These are phyloP conservation scores for Tetrapisispora pingtungensis DNA, from an alignment of 805 yeast genomes.

Conservation along the genomic window DNA sequence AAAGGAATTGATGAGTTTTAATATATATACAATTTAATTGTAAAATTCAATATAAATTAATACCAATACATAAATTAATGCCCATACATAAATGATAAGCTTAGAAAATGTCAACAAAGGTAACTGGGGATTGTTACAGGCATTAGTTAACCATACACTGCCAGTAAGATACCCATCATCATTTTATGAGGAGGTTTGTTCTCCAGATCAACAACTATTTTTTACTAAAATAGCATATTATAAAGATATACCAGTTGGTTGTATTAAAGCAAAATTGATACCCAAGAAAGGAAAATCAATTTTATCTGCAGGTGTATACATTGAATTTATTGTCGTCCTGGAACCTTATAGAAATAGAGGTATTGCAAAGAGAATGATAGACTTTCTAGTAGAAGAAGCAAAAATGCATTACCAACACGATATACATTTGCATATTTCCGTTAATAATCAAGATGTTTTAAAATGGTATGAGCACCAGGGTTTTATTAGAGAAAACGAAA, in stretches of 20 bases:
- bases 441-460: slow-evolving; percentile 33
- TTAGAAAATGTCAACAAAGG: slow-evolving; percentile 21
- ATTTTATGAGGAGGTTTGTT: slow-evolving; percentile 19
- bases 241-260: slow-evolving; percentile 76
- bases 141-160: slow-evolving; percentile 11
- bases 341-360: slow-evolving; percentile 52
- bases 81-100: slow-evolving; percentile 3
- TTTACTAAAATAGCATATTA: slow-evolving; percentile 39
- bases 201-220: slow-evolving; percentile 8
- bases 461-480: slow-evolving; percentile 46
- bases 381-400: slow-evolving; percentile 48
- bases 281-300: slow-evolving; percentile 31
- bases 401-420: slow-evolving; percentile 34
- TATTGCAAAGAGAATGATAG: slow-evolving; percentile 50
- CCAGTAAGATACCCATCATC: slow-evolving; percentile 15
- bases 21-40: no score
- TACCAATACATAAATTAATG: no score
- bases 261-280: slow-evolving; percentile 48
- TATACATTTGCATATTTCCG: slow-evolving; percentile 43
- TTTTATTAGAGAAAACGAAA: slow-evolving; percentile 32
- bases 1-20: no score
- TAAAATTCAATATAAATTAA: not conserved
- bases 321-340: slow-evolving; percentile 60
- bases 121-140: slow-evolving; percentile 20
- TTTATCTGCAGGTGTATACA: slow-evolving; percentile 46